Percentiles rank a stretch among this genome's conserved stretches.
These are phyloP conservation scores for Xylaria nigripes DNA, from an alignment of 495 filamentous ascomycete genomes.

Conservation along the genomic window DNA sequence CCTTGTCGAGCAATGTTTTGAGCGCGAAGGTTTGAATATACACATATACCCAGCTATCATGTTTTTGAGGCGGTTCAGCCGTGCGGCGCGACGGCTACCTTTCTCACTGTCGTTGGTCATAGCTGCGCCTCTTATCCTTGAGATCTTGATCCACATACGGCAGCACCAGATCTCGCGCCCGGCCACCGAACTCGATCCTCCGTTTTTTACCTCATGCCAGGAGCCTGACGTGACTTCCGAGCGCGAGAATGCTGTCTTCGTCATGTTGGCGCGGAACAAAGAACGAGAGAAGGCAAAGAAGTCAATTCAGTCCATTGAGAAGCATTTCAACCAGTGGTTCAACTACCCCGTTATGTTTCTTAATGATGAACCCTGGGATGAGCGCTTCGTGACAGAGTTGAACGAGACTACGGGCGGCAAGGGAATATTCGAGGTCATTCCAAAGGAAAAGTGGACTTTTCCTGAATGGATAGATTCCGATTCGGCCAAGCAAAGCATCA, in stretches of 20 bases:
- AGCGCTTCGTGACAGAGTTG: constrained; percentile 79
- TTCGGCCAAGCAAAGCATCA: constrained; percentile 74
- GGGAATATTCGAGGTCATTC: constrained; percentile 71
- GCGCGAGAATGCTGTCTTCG: constrained; percentile 76
- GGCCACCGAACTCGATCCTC: constrained; percentile 30
- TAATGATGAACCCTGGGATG: constrained; percentile 76
- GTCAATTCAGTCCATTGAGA: constrained; percentile 84
- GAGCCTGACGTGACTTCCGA: constrained; percentile 46
- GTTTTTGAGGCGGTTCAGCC: constrained; percentile 25
- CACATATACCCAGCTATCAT: constrained; percentile 14
- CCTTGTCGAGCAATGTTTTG: constrained; percentile 16
- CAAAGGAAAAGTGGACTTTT: constrained; percentile 77
- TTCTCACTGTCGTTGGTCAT: constrained; percentile 20
- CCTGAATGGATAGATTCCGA: constrained; percentile 77
- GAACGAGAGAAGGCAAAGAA: constrained; percentile 78
- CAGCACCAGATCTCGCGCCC: constrained; percentile 21
- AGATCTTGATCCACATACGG: constrained; percentile 23
- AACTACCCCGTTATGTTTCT: constrained; percentile 95
- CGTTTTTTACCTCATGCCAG: constrained; percentile 37
- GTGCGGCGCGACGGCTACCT: constrained; percentile 25
- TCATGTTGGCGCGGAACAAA: constrained; percentile 80
- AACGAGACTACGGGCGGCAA: constrained; percentile 74
- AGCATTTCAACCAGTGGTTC: constrained; percentile 96
- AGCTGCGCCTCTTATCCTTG: constrained; percentile 22
- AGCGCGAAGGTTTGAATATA: constrained; percentile 5